Base-by-base conservation (phyloP, 345 rosid species). In the Corymbia maculata region DNA sequence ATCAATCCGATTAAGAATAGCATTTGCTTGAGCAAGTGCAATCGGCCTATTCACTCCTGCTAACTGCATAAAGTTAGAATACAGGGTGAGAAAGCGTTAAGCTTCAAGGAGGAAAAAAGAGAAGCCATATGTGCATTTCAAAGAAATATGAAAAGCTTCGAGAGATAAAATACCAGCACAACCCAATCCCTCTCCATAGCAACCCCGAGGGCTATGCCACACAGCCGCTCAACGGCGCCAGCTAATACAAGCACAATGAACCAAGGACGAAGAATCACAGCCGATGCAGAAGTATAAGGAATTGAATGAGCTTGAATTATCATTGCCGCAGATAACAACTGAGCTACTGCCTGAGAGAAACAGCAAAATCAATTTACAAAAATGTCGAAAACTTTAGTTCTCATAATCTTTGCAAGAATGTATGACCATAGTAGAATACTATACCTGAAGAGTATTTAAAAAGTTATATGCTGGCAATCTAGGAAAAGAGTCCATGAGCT, bases 121-220 rank as follows among this genome's bases (percentile, higher is more conserved):
- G 86, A 90, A 90, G 53, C 84, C 86, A 86, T 75, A 75, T 9
- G 49, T 1, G 13, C 66, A 52, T 30, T 85, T 85, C 24, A 85
- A 47, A 6, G 42, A 21, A 52, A 85, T 49, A 85, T 17, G 47
- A 36, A 51, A 85, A 45, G 42, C 75, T 30, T 51, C 2, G 13
- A 87, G 79, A 85, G 53, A 88, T 53, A 91, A 47, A 88, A 80
- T 94, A 97, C 99, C 98, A 95, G 94, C 85, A 98, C 99, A 89
- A 96, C 95, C 99, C 99, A 97, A 86, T 97, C 99, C 85, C 99
- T 96, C 89, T 97, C 99, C 92, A 94, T 92, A 85, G 98, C 96
- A 75, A 97, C 98, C 49, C 99, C 99, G 36, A 95, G 89, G 53
- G 99, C 98, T 84, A 96, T 92, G 55, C 99, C 99, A 84, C 96